Base-by-base conservation (phyloP, 2,329 filamentous ascomycete species). In the Penicillium sp. region DNA sequence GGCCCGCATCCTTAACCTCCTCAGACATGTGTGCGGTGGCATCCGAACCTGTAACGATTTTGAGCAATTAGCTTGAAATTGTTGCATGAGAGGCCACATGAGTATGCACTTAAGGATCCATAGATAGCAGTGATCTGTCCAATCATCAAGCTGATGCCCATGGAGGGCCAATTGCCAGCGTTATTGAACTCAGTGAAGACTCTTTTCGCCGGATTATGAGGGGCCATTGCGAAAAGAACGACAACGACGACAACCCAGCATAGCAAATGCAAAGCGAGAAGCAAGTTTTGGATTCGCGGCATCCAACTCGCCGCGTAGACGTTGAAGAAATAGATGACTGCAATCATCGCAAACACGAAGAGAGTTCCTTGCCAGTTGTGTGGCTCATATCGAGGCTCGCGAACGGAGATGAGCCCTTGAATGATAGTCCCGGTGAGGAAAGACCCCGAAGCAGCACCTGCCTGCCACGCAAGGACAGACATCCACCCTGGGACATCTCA, bases 371-470 rank as follows among this genome's bases (percentile, higher is more conserved):
- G 78, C 78, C 78, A 82, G 40, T 69, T 71, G 5, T 72, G 69
- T 0, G 72, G 68, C 0, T 59, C 56, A 52, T 80, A 81, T 8
- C 69, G 63, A 0, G 74, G 73, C 43, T 75, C 58, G 36, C 76
- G 75, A 55, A 78, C 70, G 47, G 72, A 67, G 21, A 78, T 74
- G 10, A 77, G 66, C 2, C 73, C 70, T 52, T 81, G 77, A 36
- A 81, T 79, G 40, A 81, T 62, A 0, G 75, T 79, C 5, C 77
- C 79, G 0, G 76, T 75, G 8, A 81, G 69, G 58, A 79, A 81
- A 0, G 75, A 72, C 2, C 77, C 77, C 3, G 73, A 75, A 11
- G 79, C 78, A 38, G 72, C 75, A 8, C 76, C 77, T 14, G 78
- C 77, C 57, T 81, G 79, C 78, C 78, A 81, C 5, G 73, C 74